Evolutionary conservation across 352 stramenopile species (phyloP), one percentile per base, ranked within the genome.

Genomic region (Plasmopara muralis): DNA sequence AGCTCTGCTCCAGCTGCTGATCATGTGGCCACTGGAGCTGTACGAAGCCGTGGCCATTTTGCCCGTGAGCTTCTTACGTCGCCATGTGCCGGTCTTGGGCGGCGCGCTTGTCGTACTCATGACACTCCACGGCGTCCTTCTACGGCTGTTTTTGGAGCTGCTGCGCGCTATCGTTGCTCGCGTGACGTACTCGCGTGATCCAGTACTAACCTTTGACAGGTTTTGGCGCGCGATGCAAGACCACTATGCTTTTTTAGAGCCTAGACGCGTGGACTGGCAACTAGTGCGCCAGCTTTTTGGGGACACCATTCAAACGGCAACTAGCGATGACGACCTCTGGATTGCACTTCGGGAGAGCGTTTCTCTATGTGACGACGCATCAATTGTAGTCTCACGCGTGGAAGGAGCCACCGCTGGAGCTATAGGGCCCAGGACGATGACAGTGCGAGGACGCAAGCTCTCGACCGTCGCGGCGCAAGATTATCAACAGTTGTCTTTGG

Each of bases 241-340:
- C 48, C 69, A 72, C 40, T 90, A 90, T 65, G 82, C 77, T 9
- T 74, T 81, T 44, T 57, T 85, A 13, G 63, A 72, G 43, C 62
- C 61, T 6, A 50, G 66, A 14, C 62, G 66, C 33, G 68, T 77
- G 25, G 72, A 90, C 49, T 93, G 82, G 82, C 50, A 62, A 20
- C 70, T 87, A 13, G 76, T 89, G 30, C 78, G 80, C 44, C 72
- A 78, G 29, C 64, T 93, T 18, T 93, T 85, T 53, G 82, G 79
- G 48, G 74, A 85, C 45, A 58, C 75, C 31, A 76, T 93, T 15
- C 54, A 74, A 42, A 51, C 61, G 0, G 50, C 62, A 6, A 93
- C 79, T 0, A 88, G 71, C 47, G 79, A 93, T 37, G 78, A 93
- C 33, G 82, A 93, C 43, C 61, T 93, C 10, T 89, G 78, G 77